Evolutionary conservation across 2,329 filamentous ascomycete genomes (phyloP).

Genomic region (Scedosporium apiospermum): DNA sequence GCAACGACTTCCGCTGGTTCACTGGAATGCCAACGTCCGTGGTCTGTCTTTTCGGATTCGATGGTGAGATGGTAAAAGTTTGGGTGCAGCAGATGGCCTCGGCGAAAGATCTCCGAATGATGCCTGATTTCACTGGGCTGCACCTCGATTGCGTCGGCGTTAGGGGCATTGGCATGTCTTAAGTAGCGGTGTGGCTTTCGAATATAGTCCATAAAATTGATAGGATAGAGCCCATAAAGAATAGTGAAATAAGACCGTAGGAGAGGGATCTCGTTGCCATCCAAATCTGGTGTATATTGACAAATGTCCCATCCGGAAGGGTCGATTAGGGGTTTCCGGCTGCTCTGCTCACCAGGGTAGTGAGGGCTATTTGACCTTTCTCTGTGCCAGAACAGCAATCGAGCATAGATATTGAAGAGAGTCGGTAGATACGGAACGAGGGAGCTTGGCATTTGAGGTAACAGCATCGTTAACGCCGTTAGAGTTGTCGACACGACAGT

Average conservation of each 20-base stretch:
- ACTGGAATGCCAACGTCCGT: slow-evolving; percentile 68
- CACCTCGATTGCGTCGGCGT: slow-evolving; percentile 65
- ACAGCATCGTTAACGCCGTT: slow-evolving; percentile 68
- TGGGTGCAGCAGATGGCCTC: slow-evolving; percentile 67
- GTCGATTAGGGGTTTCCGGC: slow-evolving; percentile 15
- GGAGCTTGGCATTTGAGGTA: slow-evolving; percentile 70
- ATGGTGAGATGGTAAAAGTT: slow-evolving; percentile 74
- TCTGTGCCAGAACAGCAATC: slow-evolving; percentile 69
- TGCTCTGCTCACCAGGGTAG: slow-evolving; percentile 5
- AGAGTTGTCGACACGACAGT: slow-evolving; percentile 67
- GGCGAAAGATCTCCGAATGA: slow-evolving; percentile 64
- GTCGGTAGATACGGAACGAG: slow-evolving; percentile 59
- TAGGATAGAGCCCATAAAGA: slow-evolving; percentile 72
- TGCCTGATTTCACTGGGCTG: slow-evolving; percentile 69
- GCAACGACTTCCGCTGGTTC: slow-evolving; percentile 73
- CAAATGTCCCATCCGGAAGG: slow-evolving; percentile 54
- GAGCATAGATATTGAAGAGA: slow-evolving; percentile 73
- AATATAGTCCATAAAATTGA: slow-evolving; percentile 82
- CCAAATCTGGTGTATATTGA: slow-evolving; percentile 49
- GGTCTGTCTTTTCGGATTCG: slow-evolving; percentile 69
- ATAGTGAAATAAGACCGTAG: slow-evolving; percentile 71
- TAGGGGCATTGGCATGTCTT: slow-evolving; percentile 60
- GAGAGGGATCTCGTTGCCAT: slow-evolving; percentile 55
- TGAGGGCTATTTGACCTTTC: slow-evolving; percentile 28
- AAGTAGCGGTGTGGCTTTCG: slow-evolving; percentile 72